Conservation (phyloP, 371 early-diverging fungal species). For the Coemansia linderi region DNA sequence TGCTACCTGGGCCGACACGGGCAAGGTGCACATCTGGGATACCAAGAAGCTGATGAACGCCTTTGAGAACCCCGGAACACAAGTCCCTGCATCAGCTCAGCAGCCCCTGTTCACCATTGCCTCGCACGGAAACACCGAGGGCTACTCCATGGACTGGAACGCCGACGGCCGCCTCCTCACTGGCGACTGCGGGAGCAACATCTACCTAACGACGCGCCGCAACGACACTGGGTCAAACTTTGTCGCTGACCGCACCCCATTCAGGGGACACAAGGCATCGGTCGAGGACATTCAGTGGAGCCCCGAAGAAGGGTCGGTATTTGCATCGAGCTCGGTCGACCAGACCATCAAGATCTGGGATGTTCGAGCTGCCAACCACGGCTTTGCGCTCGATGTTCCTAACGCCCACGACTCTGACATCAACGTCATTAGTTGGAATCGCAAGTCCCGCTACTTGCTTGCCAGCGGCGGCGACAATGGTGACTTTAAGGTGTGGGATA, state of each 20-base stretch:
- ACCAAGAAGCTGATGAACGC: constrained; percentile 69
- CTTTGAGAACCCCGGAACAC: constrained; percentile 77
- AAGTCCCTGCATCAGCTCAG: constrained; percentile 64
- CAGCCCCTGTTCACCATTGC: constrained; percentile 76
- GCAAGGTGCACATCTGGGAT: constrained; percentile 91
- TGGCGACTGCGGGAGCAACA: constrained; percentile 80
- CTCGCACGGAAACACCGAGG: constrained; percentile 81
- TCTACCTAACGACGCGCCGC: constrained; percentile 76
- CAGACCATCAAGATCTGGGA: constrained; percentile 95
- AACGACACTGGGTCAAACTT: constrained; percentile 62
- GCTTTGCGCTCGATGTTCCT: constrained; percentile 72
- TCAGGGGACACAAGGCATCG: constrained; percentile 80
- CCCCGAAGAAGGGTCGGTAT: constrained; percentile 83
- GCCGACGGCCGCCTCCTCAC: constrained; percentile 76
- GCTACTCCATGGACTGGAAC: constrained; percentile 96
- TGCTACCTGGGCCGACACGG: constrained; percentile 93
- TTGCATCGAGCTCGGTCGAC: constrained; percentile 90
- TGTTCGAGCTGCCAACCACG: constrained; percentile 70
- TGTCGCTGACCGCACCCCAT: constrained; percentile 72
- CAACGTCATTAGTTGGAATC: constrained; percentile 96
- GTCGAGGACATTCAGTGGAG: constrained; percentile 98
- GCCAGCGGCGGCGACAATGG: constrained; percentile 96
- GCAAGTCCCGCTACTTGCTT: constrained; percentile 74
- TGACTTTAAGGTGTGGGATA: constrained; percentile 92
- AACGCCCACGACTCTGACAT: constrained; percentile 84